Evolutionary conservation across 139 green algal genomes (phyloP), one percentile per base, ranked within the genome.

Genomic region (Chlorella sorokiniana): DNA sequence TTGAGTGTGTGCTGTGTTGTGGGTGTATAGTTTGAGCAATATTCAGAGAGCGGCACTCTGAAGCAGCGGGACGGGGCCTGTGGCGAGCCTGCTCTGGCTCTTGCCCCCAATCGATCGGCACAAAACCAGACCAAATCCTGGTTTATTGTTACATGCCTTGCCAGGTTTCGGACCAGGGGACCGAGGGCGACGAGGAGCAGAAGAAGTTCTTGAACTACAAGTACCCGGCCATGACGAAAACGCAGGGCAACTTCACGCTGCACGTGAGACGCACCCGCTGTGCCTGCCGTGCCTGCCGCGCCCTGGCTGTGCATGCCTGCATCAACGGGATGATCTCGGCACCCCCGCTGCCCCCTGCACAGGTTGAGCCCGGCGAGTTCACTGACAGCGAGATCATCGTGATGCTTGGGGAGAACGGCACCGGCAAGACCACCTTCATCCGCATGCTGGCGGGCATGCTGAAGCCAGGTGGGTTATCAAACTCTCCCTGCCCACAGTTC

Each of bases 351-450:
- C 40, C 16, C 38, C 4, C 29, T 31, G 27, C 81, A 89, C 83
- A 91, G 84, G 91, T 99, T 42, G 92, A 98, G 86, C 86, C 84
- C 20, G 96, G 96, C 16, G 86, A 96, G 74, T 99, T 99, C 87
- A 97, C 92, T 5, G 94, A 98, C 88, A 94, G 86, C 37, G 95
- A 98, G 88, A 98, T 99, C 87, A 86, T 99, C 33, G 96, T 99
- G 1, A 97, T 99, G 93, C 91, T 99, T 59, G 96, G 96, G 3
- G 96, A 99, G 91, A 99, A 99, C 87, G 96, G 96, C 37, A 99
- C 95, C 1, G 96, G 96, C 65, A 99, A 99, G 89, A 99, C 96
- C 59, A 99, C 96, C 42, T 98, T 99, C 91, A 99, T 99, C 86
- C 94, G 96, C 67, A 98, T 99, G 95, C 91, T 99, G 73, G 95